These are phyloP conservation scores for Leccinum uliginosum DNA, from an alignment of 768 basidiomycete species.

Conservation along the genomic window DNA sequence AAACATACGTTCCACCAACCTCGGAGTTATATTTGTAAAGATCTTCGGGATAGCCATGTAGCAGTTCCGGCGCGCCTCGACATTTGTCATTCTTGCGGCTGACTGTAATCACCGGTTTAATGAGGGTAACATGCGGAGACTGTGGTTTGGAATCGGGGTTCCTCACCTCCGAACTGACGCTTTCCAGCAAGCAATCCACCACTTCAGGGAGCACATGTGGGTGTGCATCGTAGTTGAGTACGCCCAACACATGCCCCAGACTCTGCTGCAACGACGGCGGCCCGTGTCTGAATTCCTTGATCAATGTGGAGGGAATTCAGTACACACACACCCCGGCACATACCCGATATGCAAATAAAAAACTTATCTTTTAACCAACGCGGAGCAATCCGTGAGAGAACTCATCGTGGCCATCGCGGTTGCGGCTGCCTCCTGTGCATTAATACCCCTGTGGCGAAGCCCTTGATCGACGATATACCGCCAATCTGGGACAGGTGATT, in stretches of 20 bases:
- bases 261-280: slow-evolving; percentile 63
- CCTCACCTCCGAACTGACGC: slow-evolving; percentile 53
- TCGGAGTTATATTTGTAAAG: slow-evolving; percentile 40
- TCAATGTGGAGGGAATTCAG: slow-evolving; percentile 46
- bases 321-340: slow-evolving; percentile 10
- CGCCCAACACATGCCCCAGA: slow-evolving; percentile 64
- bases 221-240: slow-evolving; percentile 58
- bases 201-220: slow-evolving; percentile 51
- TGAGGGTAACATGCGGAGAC: slow-evolving; percentile 17
- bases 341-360: slow-evolving; percentile 6
- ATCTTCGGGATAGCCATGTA: slow-evolving; percentile 44
- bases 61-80: slow-evolving; percentile 60
- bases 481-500: slow-evolving; percentile 57
- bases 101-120: slow-evolving; percentile 27
- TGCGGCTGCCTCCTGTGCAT: slow-evolving; percentile 77
- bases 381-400: slow-evolving; percentile 58
- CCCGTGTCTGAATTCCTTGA: slow-evolving; percentile 54
- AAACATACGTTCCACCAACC: slow-evolving; percentile 43
- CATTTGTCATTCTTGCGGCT: slow-evolving; percentile 36
- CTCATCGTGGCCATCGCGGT: slow-evolving; percentile 67
- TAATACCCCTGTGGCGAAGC: slow-evolving; percentile 57
- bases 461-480: slow-evolving; percentile 62
- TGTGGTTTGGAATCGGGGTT: slow-evolving; percentile 14
- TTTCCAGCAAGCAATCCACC: slow-evolving; percentile 54
- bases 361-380: slow-evolving; percentile 71